A percentile compares a stretch with the other conserved stretches of the same genome.
Evolutionary conservation across 495 filamentous ascomycete genomes (phyloP).

Genomic region (Cercophora sp.): DNA sequence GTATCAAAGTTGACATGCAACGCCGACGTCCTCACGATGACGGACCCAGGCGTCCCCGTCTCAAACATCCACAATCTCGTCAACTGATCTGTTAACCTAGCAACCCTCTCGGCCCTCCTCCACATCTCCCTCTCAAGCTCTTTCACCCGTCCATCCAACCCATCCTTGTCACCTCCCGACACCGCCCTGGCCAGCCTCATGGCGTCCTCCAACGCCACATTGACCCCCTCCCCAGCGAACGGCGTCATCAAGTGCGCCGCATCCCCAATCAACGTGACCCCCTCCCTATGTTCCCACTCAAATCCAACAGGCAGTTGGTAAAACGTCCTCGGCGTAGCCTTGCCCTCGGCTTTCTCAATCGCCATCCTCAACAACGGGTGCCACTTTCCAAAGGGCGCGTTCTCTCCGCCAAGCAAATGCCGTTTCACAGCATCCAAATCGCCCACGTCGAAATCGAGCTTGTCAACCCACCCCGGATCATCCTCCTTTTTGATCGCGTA

Average conservation of each 20-base stretch:
- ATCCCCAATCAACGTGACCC: conserved; percentile 54
- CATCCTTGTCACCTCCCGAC: neutral
- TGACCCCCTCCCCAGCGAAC: conserved; percentile 57
- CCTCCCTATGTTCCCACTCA: conserved; percentile 43
- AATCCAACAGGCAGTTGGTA: conserved; percentile 52
- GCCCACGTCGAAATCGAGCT: conserved; percentile 7
- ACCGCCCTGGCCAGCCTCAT: conserved; percentile 46
- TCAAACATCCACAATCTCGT: conserved; percentile 29
- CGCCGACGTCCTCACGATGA: conserved; percentile 14
- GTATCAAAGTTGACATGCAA: conserved; percentile 14
- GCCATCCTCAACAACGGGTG: conserved; percentile 25
- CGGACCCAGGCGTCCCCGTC: conserved; percentile 12
- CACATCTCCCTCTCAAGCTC: conserved; percentile 35
- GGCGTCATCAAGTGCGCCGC: conserved; percentile 60
- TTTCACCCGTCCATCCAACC: conserved; percentile 23
- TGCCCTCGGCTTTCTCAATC: conserved; percentile 1
- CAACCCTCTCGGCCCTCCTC: conserved; percentile 27
- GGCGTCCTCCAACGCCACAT: conserved; percentile 55
- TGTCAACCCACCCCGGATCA: conserved; percentile 30
- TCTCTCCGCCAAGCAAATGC: conserved; percentile 20
- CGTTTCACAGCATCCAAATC: conserved; percentile 30
- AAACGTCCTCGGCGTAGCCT: conserved; percentile 31
- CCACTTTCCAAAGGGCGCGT: conserved; percentile 27
- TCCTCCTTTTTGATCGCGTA: conserved; percentile 22
- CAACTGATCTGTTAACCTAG: conserved; percentile 28